These are phyloP conservation scores for Fusarium sp. DNA, from an alignment of 2,329 filamentous ascomycete species.

Conservation along the genomic window DNA sequence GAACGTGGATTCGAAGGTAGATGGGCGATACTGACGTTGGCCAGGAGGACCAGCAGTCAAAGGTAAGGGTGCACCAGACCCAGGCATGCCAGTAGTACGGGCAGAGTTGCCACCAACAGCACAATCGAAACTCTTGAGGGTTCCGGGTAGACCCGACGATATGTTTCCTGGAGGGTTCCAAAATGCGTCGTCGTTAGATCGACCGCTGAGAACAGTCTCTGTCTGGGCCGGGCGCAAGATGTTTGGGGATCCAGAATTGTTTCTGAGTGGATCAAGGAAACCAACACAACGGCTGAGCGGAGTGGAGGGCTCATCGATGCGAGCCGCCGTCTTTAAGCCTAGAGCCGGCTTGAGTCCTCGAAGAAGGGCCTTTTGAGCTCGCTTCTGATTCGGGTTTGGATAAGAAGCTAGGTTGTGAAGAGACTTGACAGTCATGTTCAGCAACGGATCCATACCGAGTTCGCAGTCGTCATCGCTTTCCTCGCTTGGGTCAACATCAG, in stretches of 20 bases:
- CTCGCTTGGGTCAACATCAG: slow-evolving; percentile 46
- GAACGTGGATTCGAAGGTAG: slow-evolving; percentile 59
- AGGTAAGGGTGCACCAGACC: slow-evolving; percentile 63
- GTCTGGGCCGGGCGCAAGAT: slow-evolving; percentile 18
- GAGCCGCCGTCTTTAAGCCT: slow-evolving; percentile 25
- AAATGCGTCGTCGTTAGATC: slow-evolving; percentile 24
- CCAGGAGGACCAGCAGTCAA: slow-evolving; percentile 70
- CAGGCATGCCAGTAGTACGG: slow-evolving; percentile 40
- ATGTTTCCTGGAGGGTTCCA: slow-evolving; percentile 20
- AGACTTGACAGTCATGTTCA: slow-evolving; percentile 62
- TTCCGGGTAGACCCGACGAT: slow-evolving; percentile 17
- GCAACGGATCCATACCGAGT: slow-evolving; percentile 52
- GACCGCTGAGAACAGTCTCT: slow-evolving; percentile 30
- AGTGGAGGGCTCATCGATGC: slow-evolving; percentile 31
- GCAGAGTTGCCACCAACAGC: slow-evolving; percentile 32
- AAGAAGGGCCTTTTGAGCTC: slow-evolving; percentile 64
- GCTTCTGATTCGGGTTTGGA: slow-evolving; percentile 68
- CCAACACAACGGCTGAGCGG: slow-evolving; percentile 17
- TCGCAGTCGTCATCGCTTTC: slow-evolving; percentile 53
- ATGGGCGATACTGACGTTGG: slow-evolving; percentile 65
- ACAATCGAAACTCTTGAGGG: slow-evolving; percentile 28
- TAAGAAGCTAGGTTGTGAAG: slow-evolving; percentile 70
- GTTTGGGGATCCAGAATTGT: slow-evolving; percentile 7
- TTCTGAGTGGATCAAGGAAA: slow-evolving; percentile 25
- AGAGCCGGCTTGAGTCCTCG: slow-evolving; percentile 50